Base-by-base conservation (phyloP, 257 asterid species). In the Fraxinus cuspidata region DNA sequence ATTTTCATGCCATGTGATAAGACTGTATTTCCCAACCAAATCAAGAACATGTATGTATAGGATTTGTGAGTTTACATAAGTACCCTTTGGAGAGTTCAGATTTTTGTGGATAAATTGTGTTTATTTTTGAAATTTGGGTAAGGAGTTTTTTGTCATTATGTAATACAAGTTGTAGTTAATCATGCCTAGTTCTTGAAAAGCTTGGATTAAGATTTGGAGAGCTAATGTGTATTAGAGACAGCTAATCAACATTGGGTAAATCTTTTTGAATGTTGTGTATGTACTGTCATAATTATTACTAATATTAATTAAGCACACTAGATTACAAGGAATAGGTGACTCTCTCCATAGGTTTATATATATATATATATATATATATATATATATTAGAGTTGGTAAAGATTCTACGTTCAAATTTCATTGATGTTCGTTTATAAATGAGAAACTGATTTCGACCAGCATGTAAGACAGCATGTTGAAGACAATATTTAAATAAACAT, bases 1-100 rank as follows among this genome's bases (percentile, higher is more conserved):
- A 77, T 78, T 87, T 73, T 73, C 80, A 72, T 77, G 81, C 89
- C 97, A 92, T 92, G 96, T 90, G 97, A 86, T 31, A 67, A 74
- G 7, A 42, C 51, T 77, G 76, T 72, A 70, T 78, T 85, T 85
- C 79, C 80, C 86, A 79, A 83, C 79, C 76, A 79, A 83, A 88
- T 71, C 84, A 83, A 81, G 67, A 37, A 81, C 40, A 51, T 49
- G 37, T 51, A 53, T n/a, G 28, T 60, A 79, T 38, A 25, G 16
- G 25, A 71, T 23, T 71, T 71, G 70, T 65, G 6, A 0, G 44
- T 77, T 85, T 53, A 75, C 87, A 79, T 7, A 18, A 42, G 6
- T 75, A 77, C 87, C 90, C 88, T 78, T 70, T 13, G 35, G 35
- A 49, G 27, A 10, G 11, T 70, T 34, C 37, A 37, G 32, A 53